Base-by-base conservation (phyloP, 1,284 basidiomycete genomes). In the Marasmius sp. region DNA sequence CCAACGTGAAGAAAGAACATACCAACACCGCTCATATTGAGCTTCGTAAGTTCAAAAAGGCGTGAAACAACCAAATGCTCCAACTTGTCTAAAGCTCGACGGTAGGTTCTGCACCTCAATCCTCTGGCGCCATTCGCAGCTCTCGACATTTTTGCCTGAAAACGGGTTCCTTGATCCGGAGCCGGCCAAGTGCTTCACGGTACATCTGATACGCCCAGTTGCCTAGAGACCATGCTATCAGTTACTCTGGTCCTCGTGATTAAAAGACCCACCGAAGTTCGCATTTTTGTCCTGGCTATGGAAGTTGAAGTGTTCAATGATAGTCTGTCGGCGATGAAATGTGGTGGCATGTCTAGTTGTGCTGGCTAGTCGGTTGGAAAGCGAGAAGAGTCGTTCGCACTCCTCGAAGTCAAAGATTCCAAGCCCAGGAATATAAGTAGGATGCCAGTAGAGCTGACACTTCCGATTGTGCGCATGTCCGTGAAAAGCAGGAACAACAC, bases 391-490 rank as follows among this genome's bases (percentile, higher is more conserved):
- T 0, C 71, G 67, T 60, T 78, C 72, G n/a, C 71, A 67, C 0
- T 65, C 70, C 54, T 75, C 72, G 4, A 77, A 67, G 56, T 78
- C 75, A 50, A 77, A 74, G 16, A 76, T 67, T 0, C 76, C 77
- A 16, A 69, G 66, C 0, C 74, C 72, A 0, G 62, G 20, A 9
- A 72, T 66, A 57, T 69, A 66, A 9, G 69, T 63, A 0, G 74
- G 74, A 60, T 76, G 76, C 57, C 70, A 67, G 2, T 62, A 18
- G 0, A 70, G 54, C 53, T 77, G 77, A 60, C 77, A 79, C 0
- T 38, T 7, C 33, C 33, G 5, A 5, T 27, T 27, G 27, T 27
- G 27, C 5, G 5, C 27, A 27, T 27, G 27, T 2, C 27, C 27
- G 5, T 27, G 27, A 5, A 27, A 27, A 2, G 27, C 27, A 2